Base-by-base conservation (phyloP, 768 basidiomycete species). In the Lentinula detonsa region DNA sequence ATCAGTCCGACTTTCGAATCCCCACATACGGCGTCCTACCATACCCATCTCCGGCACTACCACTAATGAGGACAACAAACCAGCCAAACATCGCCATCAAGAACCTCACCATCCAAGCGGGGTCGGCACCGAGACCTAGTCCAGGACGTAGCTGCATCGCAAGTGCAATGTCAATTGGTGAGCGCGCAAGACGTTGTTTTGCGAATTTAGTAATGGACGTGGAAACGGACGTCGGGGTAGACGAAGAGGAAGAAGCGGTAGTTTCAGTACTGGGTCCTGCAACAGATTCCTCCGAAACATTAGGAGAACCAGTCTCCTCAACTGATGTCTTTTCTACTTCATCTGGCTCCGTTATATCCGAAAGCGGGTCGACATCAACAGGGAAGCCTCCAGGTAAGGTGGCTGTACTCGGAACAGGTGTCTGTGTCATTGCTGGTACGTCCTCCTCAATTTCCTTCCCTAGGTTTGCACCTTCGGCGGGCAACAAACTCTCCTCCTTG, bases 1-100 rank as follows among this genome's bases (percentile, higher is more conserved):
- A 45, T 48, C 48, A 33, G 5, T 59, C 35, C 13, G 49, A 37
- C 35, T 23, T 60, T n/a, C 59, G 48, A 40, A 60, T 60, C 21
- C 59, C 59, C 15, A 60, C 59, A 52, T 52, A 51, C 18, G 59
- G 49, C 8, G 35, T 31, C 16, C 35, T 21, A 53, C 42, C 49
- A 21, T 51, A 48, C 18, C 59, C 62, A 40, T 52, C 59, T n/a
- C 52, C 71, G 23, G 63, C 69, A 28, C 70, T 73, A 42, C 79
- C 73, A 34, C 79, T 75, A 61, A 85, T 72, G 45, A 86, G 74
- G 34, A 90, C 79, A 45, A 85, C 81, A 64, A 91, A 78, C 89
- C 89, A 91, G 23, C 88, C 89, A 70, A 88, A 90, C 72, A 90
- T 80, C 34, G 85, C 77, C 88, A 91, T 90, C 72, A 91, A 71